Percentiles rank a stretch among this genome's conserved stretches.
Conservation (phyloP, 2,329 filamentous ascomycete genomes). For the Colletotrichum destructivum region DNA sequence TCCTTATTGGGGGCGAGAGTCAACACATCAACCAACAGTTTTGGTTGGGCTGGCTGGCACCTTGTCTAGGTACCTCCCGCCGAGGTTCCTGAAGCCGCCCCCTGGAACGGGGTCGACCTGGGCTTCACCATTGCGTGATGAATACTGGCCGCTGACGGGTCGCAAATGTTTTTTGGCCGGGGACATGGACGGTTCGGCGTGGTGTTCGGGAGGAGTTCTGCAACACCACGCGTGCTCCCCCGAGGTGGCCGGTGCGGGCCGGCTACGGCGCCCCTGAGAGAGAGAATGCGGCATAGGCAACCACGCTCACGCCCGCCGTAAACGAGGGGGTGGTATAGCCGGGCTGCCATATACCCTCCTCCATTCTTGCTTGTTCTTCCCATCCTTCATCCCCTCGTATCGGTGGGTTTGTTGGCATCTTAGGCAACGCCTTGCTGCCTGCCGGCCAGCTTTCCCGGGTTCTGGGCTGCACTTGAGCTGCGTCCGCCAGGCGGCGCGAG, state of each 20-base stretch:
- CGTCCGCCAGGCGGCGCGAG: slow-evolving; percentile 6
- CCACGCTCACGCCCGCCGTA: not conserved
- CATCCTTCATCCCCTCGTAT: not conserved
- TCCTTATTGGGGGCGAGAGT: not conserved
- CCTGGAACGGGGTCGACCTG: not conserved
- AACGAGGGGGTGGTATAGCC: slow-evolving; percentile 33
- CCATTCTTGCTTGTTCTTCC: not conserved
- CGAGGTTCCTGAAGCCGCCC: not conserved
- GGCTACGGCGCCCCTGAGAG: slow-evolving; percentile 5
- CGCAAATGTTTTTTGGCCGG: not conserved
- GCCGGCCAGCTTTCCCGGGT: slow-evolving; percentile 8
- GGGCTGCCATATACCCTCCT: slow-evolving; percentile 39
- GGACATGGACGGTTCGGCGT: not conserved
- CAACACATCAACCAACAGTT: not conserved
- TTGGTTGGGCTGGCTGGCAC: not conserved
- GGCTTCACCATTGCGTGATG: not conserved
- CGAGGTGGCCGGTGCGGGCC: not conserved
- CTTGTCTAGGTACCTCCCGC: not conserved
- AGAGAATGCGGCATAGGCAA: slow-evolving; percentile 6
- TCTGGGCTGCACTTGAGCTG: slow-evolving; percentile 12
- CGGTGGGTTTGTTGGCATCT: slow-evolving; percentile 13
- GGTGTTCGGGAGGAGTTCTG: not conserved
- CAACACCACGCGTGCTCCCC: not conserved
- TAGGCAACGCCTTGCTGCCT: slow-evolving; percentile 18
- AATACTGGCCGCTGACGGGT: not conserved